Conservation (phyloP, 2,329 filamentous ascomycete genomes). For the Cladosporium sp. region DNA sequence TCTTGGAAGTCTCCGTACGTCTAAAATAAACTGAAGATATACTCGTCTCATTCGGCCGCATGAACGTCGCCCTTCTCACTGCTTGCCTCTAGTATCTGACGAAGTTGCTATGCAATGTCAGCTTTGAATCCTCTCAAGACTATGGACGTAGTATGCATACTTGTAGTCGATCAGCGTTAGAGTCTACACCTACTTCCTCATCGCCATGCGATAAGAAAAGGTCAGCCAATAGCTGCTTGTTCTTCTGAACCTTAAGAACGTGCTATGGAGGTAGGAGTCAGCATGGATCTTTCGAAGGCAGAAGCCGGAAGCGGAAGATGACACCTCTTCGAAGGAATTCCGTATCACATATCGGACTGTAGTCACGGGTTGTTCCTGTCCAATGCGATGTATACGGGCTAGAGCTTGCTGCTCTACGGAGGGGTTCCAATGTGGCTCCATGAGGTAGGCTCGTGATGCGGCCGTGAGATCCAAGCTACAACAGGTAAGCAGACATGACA, state of each 20-base stretch:
- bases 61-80: no score
- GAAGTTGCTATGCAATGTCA: no score
- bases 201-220: neutral
- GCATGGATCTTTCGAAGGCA: neutral
- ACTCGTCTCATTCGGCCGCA: no score
- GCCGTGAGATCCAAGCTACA: conserved; percentile 42
- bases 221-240: neutral
- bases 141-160: no score
- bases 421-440: conserved; percentile 52
- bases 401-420: conserved; percentile 44
- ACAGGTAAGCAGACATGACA: conserved; percentile 32
- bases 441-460: conserved; percentile 46
- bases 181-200: no score
- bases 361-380: conserved; percentile 35
- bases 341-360: conserved; percentile 37
- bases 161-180: no score
- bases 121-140: no score
- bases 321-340: conserved; percentile 39
- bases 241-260: neutral
- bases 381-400: conserved; percentile 36
- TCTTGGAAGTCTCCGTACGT: no score
- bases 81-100: no score
- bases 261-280: neutral
- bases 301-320: neutral
- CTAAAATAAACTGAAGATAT: no score